phyloP scores from a whole-genome alignment of 2,329 filamentous ascomycete species.

The Cladophialophora exuberans region DNA sequence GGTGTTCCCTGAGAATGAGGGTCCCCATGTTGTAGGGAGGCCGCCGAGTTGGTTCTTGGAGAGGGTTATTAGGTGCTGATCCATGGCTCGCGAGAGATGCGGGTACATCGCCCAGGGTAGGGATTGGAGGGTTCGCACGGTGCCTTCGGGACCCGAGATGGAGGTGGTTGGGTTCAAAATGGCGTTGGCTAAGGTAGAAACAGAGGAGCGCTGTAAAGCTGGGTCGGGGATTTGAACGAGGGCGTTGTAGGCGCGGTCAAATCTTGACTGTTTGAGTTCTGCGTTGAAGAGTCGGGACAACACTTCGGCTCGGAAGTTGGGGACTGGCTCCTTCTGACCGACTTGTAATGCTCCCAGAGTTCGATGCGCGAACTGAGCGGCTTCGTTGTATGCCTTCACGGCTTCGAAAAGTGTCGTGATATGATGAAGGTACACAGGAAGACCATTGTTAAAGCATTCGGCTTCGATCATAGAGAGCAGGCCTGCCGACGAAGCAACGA shows the following conservation, averaged over 20 bases:
- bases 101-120: conserved; percentile 69
- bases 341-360: conserved; percentile 66
- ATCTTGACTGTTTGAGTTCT: conserved; percentile 76
- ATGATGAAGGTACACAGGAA: conserved; percentile 84
- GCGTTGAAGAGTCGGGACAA: conserved; percentile 83
- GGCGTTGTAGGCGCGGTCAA: conserved; percentile 79
- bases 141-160: conserved; percentile 42
- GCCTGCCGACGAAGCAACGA: conserved; percentile 55
- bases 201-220: conserved; percentile 71
- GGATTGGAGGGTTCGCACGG: conserved; percentile 66
- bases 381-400: conserved; percentile 74
- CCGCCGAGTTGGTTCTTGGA: conserved; percentile 70
- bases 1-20: neutral
- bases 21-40: too few species aligned
- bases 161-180: conserved; percentile 42
- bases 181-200: conserved; percentile 66
- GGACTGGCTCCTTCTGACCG: conserved; percentile 39
- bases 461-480: conserved; percentile 78
- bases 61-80: conserved; percentile 73
- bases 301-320: conserved; percentile 66
- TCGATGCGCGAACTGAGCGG: conserved; percentile 79
- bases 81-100: conserved; percentile 75
- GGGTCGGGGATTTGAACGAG: conserved; percentile 73
- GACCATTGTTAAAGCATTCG: conserved; percentile 68
- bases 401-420: conserved; percentile 81